These are phyloP conservation scores for Tricholoma bakamatsutake DNA, from an alignment of 768 basidiomycete species.

Conservation along the genomic window DNA sequence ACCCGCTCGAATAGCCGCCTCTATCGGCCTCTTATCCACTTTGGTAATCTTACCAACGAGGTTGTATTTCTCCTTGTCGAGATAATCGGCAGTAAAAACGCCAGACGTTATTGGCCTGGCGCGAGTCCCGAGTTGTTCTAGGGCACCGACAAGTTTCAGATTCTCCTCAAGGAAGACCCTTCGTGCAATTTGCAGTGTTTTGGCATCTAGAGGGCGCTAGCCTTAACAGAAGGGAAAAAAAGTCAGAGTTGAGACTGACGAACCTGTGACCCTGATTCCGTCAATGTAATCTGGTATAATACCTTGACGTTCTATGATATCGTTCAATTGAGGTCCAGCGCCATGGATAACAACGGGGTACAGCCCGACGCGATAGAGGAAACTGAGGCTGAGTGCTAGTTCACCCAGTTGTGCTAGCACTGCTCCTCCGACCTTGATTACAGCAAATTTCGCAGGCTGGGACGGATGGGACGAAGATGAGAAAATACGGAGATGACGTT, in stretches of 20 bases:
- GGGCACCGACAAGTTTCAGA: constrained; percentile 85
- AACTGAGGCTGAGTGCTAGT: constrained; percentile 90
- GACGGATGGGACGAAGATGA: constrained; percentile 87
- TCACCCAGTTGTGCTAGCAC: constrained; percentile 91
- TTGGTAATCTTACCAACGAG: constrained; percentile 93
- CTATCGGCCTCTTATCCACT: constrained; percentile 94
- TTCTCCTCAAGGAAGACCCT: constrained; percentile 98
- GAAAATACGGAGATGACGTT: constrained; percentile 97
- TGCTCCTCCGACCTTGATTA: constrained; percentile 97
- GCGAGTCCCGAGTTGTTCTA: constrained; percentile 93
- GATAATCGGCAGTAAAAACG: constrained; percentile 95
- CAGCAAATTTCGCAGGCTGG: constrained; percentile 91
- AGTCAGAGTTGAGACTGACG: constrained; percentile 19
- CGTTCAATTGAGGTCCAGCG: constrained; percentile 92
- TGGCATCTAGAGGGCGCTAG: constrained; percentile 55
- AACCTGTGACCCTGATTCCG: constrained; percentile 94
- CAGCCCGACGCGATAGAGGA: constrained; percentile 94
- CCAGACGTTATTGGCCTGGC: constrained; percentile 97
- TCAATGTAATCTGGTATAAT: constrained; percentile 96
- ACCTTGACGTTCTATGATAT: constrained; percentile 88
- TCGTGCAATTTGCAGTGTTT: constrained; percentile 91
- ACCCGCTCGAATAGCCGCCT: constrained; percentile 94
- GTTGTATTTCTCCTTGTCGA: constrained; percentile 91
- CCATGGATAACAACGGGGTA: constrained; percentile 98
- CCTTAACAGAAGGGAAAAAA: background rate